phyloP scores from a whole-genome alignment of 2,329 filamentous ascomycete genomes.

The Aspergillus tamarii region DNA sequence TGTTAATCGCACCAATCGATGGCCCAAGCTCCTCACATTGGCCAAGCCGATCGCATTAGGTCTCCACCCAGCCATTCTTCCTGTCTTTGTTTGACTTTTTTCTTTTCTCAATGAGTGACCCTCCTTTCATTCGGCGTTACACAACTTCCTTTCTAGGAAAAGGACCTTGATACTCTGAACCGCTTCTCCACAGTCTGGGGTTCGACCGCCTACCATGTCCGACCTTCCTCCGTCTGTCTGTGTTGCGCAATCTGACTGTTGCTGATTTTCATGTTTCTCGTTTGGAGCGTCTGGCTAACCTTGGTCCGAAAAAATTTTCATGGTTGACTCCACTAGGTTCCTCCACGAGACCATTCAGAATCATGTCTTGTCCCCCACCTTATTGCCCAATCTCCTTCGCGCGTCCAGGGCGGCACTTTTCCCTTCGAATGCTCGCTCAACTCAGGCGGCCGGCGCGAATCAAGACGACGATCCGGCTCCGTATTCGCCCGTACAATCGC shows the following conservation, averaged over 20 bases:
- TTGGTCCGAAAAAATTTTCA: conserved; percentile 9
- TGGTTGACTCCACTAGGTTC: conserved; percentile 38
- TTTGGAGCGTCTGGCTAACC: conserved; percentile 4
- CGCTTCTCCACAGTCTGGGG: conserved; percentile 27
- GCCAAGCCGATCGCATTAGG: conserved; percentile 34
- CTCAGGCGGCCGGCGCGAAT: conserved; percentile 43
- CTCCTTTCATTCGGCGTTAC: conserved; percentile 12
- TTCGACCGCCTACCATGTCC: conserved; percentile 9
- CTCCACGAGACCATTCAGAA: conserved; percentile 55
- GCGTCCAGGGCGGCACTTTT: conserved; percentile 77
- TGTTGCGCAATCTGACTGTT: conserved; percentile 18
- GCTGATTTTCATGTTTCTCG: conserved; percentile 4
- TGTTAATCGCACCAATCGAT: conserved; percentile 26
- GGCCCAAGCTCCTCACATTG: conserved; percentile 37
- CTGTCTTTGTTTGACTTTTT: conserved; percentile 10
- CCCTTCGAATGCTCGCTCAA: conserved; percentile 77
- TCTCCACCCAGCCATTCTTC: conserved; percentile 14
- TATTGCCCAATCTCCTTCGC: conserved; percentile 63
- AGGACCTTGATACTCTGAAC: conserved; percentile 1
- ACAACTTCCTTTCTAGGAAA: conserved; percentile 2
- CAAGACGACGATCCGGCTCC: conserved; percentile 18
- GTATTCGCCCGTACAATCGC: conserved; percentile 28
- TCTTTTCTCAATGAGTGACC: conserved; percentile 2
- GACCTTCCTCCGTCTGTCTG: conserved; percentile 1
- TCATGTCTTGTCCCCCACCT: conserved; percentile 65